Evolutionary conservation across 139 green algal genomes (phyloP).

Genomic region (Closterium sp.): DNA sequence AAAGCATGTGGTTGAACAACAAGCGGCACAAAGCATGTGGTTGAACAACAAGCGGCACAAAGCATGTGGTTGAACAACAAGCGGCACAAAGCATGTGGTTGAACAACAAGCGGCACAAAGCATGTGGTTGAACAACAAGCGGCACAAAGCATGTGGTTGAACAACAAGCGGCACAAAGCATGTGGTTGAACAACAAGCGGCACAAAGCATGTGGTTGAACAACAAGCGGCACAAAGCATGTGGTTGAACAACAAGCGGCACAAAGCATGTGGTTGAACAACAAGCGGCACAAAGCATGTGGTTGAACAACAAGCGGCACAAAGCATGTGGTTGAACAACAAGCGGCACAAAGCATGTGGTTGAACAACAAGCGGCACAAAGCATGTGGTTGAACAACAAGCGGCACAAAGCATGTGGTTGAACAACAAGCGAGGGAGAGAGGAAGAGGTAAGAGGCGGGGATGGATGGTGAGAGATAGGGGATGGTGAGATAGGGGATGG

Average conservation of each 20-base stretch:
- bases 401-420: background rate
- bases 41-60: no score
- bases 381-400: background rate
- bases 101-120: no score
- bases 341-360: no score
- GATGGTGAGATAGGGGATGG: background rate
- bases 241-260: background rate
- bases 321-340: background rate
- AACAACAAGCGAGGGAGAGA: background rate
- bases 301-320: background rate
- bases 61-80: no score
- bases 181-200: no score
- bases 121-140: no score
- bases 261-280: background rate
- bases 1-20: no score
- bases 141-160: no score
- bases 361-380: no score
- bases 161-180: no score
- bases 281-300: background rate
- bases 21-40: no score
- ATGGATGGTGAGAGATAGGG: background rate
- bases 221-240: constrained; percentile 19
- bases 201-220: constrained; percentile 25
- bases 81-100: no score
- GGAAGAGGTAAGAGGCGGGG: background rate